Evolutionary conservation across 345 rosid species (phyloP).

Genomic region (Gossypium rotundifolium): DNA sequence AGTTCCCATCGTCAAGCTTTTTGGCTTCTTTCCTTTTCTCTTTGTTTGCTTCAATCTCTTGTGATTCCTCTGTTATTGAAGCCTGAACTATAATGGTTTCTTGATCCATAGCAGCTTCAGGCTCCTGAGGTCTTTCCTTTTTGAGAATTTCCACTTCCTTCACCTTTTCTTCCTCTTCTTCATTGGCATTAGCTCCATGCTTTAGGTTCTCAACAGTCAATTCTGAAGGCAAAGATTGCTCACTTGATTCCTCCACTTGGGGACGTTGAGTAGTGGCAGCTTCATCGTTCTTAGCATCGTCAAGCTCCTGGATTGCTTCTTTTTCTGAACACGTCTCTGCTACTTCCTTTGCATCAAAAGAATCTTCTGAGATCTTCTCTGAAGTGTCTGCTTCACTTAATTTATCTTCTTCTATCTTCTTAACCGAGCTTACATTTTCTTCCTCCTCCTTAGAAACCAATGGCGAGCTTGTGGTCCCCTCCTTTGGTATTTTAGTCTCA

Average conservation of each 20-base stretch:
- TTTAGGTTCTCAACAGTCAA: background rate
- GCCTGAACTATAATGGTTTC: background rate
- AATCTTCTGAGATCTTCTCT: background rate
- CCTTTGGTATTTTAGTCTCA: constrained; percentile 21
- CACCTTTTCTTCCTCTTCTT: constrained; percentile 1
- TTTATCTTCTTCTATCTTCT: background rate
- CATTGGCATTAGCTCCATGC: background rate
- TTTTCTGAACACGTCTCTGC: background rate
- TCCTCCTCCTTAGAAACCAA: constrained; percentile 3
- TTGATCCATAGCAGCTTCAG: background rate
- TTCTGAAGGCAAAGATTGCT: background rate
- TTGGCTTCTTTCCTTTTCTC: constrained; percentile 20
- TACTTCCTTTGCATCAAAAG: background rate
- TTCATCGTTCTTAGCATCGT: background rate
- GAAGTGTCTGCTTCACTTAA: background rate
- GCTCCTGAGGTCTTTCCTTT: constrained; percentile 1
- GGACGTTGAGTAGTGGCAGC: background rate
- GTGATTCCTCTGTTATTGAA: constrained; percentile 7
- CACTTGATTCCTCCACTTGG: background rate
- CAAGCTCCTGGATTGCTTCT: background rate
- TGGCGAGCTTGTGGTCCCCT: constrained; percentile 20
- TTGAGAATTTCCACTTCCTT: background rate
- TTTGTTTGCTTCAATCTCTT: constrained; percentile 15
- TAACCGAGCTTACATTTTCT: background rate
- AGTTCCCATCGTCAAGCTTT: constrained; percentile 22